Conservation (phyloP, 179 eudicot genomes). For the Heliamphora pulchella region DNA sequence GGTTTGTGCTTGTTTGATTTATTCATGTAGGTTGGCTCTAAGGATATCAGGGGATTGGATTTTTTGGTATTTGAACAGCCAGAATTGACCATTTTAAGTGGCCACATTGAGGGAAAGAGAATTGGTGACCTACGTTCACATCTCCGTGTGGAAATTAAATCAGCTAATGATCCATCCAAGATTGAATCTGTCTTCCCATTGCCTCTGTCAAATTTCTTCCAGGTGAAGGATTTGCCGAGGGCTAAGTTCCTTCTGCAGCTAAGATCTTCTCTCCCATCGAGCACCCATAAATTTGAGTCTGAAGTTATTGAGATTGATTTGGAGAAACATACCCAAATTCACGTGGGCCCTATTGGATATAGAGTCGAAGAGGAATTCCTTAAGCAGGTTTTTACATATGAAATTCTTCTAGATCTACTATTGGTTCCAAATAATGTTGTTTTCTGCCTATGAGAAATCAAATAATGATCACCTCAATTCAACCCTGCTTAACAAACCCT, state of each 20-base stretch:
- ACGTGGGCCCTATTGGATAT: constrained; percentile 72
- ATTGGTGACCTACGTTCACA: constrained; percentile 56
- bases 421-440: neutral
- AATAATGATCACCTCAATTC: neutral
- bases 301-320: constrained; percentile 83
- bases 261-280: constrained; percentile 50
- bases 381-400: constrained; percentile 52
- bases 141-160: constrained; percentile 77
- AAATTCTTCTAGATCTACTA: neutral
- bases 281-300: constrained; percentile 63
- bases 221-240: constrained; percentile 78
- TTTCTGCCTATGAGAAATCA: constrained; percentile 1
- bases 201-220: constrained; percentile 87
- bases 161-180: constrained; percentile 72
- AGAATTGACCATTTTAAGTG: constrained; percentile 71
- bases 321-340: constrained; percentile 54
- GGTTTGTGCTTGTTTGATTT: neutral
- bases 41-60: constrained; percentile 66
- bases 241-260: constrained; percentile 83
- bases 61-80: constrained; percentile 88
- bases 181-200: constrained; percentile 66
- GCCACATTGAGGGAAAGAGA: constrained; percentile 73
- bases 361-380: constrained; percentile 56
- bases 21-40: constrained; percentile 55
- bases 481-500: neutral